Percentiles rank a stretch among this genome's conserved stretches.
These are phyloP conservation scores for Camellia granthamiana DNA, from an alignment of 148 eudicot genomes.

Conservation along the genomic window DNA sequence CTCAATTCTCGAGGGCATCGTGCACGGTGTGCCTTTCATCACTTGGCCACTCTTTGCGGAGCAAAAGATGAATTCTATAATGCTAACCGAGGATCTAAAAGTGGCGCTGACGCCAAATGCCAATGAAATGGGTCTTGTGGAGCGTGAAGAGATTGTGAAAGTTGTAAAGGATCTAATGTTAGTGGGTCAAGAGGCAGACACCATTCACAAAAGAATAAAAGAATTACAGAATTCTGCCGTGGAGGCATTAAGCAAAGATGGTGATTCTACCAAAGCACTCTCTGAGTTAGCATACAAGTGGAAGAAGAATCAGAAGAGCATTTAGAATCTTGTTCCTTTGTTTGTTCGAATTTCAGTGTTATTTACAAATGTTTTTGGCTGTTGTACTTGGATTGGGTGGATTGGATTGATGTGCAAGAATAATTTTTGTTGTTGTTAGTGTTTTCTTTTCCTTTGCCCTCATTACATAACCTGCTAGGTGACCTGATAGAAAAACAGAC, in stretches of 20 bases:
- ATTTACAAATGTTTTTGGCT: too few relatives aligned
- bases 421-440: too few relatives aligned
- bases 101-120: conserved; percentile 13
- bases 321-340: not conserved
- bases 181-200: not conserved
- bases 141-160: conserved; percentile 5
- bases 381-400: too few relatives aligned
- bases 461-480: too few relatives aligned
- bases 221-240: conserved; percentile 3
- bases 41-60: conserved; percentile 13
- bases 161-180: conserved; percentile 11
- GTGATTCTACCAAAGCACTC: conserved; percentile 8
- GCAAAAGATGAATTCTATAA: conserved; percentile 13
- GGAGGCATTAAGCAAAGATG: conserved; percentile 8
- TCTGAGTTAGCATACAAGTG: conserved; percentile 7
- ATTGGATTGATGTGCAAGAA: too few relatives aligned
- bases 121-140: not conserved
- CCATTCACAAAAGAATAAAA: not conserved
- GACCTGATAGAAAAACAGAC: too few relatives aligned
- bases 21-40: conserved; percentile 1
- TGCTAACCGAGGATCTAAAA: conserved; percentile 10
- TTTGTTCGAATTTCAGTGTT: too few relatives aligned
- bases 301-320: not conserved
- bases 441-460: too few relatives aligned
- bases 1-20: conserved; percentile 13